Conservation (phyloP, 2,329 filamentous ascomycete species). For the Hymenoscyphus repandus region DNA sequence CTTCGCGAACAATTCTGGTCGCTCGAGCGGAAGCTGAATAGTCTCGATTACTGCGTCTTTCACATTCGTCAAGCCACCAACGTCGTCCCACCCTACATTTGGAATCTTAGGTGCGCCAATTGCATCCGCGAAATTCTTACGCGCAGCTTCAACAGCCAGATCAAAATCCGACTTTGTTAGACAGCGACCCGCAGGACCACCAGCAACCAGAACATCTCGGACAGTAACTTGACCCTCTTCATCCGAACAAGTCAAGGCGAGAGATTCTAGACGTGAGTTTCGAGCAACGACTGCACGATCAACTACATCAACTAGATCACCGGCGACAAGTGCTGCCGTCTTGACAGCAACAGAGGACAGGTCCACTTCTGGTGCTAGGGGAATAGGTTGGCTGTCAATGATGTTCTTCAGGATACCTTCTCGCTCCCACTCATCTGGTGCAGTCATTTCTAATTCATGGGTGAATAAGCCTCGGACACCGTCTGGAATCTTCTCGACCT, state of each 20-base stretch:
- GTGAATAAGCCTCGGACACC: slow-evolving; percentile 87
- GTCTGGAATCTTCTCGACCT: slow-evolving; percentile 90
- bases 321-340: slow-evolving; percentile 90
- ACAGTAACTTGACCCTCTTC: slow-evolving; percentile 51
- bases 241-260: slow-evolving; percentile 49
- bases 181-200: slow-evolving; percentile 71
- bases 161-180: slow-evolving; percentile 84
- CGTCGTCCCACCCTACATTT: slow-evolving; percentile 93
- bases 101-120: slow-evolving; percentile 98
- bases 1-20: slow-evolving; percentile 90
- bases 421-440: slow-evolving; percentile 87
- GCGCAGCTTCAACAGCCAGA: slow-evolving; percentile 85
- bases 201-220: slow-evolving; percentile 82
- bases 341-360: slow-evolving; percentile 83
- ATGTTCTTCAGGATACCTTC: slow-evolving; percentile 80
- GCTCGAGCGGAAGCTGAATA: slow-evolving; percentile 85
- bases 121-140: slow-evolving; percentile 96
- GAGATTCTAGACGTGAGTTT: slow-evolving; percentile 65
- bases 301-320: slow-evolving; percentile 89
- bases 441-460: slow-evolving; percentile 89
- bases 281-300: slow-evolving; percentile 80
- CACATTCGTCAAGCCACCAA: slow-evolving; percentile 86
- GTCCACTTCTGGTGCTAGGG: slow-evolving; percentile 79
- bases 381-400: slow-evolving; percentile 68
- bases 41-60: slow-evolving; percentile 98